phyloP scores from a whole-genome alignment of 805 yeast genomes.

The Myxozyma neglecta region DNA sequence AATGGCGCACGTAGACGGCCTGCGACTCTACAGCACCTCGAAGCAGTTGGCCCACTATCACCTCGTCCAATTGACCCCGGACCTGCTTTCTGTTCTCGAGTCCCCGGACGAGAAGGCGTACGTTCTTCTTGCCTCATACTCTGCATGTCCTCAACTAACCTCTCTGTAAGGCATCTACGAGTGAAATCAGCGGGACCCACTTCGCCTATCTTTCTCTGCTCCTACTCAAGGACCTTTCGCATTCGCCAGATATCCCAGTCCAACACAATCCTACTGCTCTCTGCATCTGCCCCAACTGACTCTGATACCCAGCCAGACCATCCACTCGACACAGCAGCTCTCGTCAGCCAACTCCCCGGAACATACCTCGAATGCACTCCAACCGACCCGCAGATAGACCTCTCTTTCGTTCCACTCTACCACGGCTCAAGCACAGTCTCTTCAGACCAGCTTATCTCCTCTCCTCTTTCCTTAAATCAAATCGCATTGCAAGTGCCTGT shows the following conservation, averaged over 20 bases:
- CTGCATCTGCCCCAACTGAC: conserved; percentile 15
- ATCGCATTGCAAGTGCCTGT: conserved; percentile 47
- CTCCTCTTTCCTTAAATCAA: not conserved
- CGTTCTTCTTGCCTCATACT: not conserved
- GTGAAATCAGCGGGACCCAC: conserved; percentile 13
- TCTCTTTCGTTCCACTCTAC: conserved; percentile 27
- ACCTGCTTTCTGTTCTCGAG: conserved; percentile 14
- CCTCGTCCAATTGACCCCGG: conserved; percentile 26
- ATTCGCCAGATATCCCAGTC: conserved; percentile 83
- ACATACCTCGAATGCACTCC: conserved; percentile 26
- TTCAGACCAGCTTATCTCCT: conserved; percentile 6
- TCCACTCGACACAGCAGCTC: not conserved
- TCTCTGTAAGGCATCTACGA: conserved; percentile 1
- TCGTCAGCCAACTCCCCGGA: conserved; percentile 7
- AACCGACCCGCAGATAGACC: conserved; percentile 9
- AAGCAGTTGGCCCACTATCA: not conserved
- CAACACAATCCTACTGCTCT: conserved; percentile 67
- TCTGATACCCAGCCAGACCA: conserved; percentile 6
- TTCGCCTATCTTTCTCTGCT: conserved; percentile 58
- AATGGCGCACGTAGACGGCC: conserved; percentile 5
- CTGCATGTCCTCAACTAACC: not conserved
- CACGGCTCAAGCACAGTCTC: conserved; percentile 14
- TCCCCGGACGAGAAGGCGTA: conserved; percentile 12
- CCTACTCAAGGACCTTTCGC: conserved; percentile 58
- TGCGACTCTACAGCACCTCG: not conserved